Conservation (phyloP, 306 rosid genomes). For the Coriaria nepalensis region DNA sequence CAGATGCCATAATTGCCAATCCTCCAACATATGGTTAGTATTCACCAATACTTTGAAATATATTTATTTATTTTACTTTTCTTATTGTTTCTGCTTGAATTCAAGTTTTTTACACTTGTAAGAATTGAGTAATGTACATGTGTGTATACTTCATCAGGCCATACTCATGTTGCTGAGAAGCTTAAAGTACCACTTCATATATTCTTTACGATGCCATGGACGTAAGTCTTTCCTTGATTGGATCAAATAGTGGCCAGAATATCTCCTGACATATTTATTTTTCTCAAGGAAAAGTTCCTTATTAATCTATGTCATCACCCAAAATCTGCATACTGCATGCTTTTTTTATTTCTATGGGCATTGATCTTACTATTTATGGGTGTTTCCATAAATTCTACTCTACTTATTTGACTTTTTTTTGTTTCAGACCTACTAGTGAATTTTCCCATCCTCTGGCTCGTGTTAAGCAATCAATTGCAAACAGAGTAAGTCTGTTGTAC, state of each 20-base stretch:
- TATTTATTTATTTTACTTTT: neutral
- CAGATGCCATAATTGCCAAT: conserved; percentile 84
- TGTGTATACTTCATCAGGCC: conserved; percentile 48
- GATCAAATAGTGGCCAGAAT: conserved; percentile 14
- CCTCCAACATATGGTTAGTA: conserved; percentile 93
- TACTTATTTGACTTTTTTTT: conserved; percentile 5
- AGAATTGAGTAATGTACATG: conserved; percentile 4
- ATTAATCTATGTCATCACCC: too few relatives aligned
- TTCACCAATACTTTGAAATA: neutral
- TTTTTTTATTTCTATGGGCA: too few relatives aligned
- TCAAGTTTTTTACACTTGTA: too few relatives aligned
- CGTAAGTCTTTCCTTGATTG: conserved; percentile 60
- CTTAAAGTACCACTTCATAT: conserved; percentile 65
- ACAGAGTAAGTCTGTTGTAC: conserved; percentile 46
- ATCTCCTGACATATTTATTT: neutral
- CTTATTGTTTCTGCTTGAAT: neutral
- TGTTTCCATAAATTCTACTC: conserved; percentile 3
- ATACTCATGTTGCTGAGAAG: conserved; percentile 76
- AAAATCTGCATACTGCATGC: too few relatives aligned
- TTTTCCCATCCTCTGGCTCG: conserved; percentile 92
- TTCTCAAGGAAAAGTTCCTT: too few relatives aligned
- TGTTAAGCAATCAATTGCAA: conserved; percentile 53
- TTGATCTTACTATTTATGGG: too few relatives aligned
- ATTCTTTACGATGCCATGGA: conserved; percentile 97
- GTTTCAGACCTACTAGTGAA: conserved; percentile 74